Evolutionary conservation across 2,329 filamentous ascomycete species (phyloP), one percentile per base, ranked within the genome.

Genomic region (Pseudogymnoascus sp.): DNA sequence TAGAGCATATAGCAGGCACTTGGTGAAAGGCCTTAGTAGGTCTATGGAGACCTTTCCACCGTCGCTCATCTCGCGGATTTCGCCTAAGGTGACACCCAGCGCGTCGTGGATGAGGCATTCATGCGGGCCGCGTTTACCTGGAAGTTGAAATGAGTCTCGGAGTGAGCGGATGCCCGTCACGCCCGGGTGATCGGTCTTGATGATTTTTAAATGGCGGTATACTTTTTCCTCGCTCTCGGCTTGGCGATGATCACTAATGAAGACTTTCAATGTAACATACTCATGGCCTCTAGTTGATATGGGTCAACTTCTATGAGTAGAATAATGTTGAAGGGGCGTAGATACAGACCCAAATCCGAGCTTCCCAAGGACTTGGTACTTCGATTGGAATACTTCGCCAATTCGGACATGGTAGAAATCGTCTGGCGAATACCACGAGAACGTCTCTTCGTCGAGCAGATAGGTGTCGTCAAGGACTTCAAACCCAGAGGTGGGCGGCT

Each of bases 101-200:
- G 67, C 66, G 23, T 69, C 59, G 42, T 67, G 69, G 12, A 69
- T 66, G 7, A 70, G 62, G 53, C 69, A 71, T 31, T 35, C 44
- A 62, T 70, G 68, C 4, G 25, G 12, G 25, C 66, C 67, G 21
- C 64, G 21, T 10, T 59, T 33, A 4, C 66, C 63, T 7, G 68
- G 44, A 31, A 77, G 62, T n/a, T 73, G 42, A 63, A 77, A 77
- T 0, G 69, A 63, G 60, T 76, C 72, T 14, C 74, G 69, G 25
- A 75, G 63, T 0, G 66, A 65, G 42, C 75, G 69, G 5, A 78
- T 64, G 10, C 64, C 64, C 5, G 65, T 63, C 11, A 66, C 68
- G 18, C 74, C 74, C n/a, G 71, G 70, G 62, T 76, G 73, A 11
- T 18, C 50, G 59, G 66, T 40, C 40, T 66, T 67, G 16, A 69